phyloP scores from a whole-genome alignment of 306 rosid genomes.

The Sindora glabra region DNA sequence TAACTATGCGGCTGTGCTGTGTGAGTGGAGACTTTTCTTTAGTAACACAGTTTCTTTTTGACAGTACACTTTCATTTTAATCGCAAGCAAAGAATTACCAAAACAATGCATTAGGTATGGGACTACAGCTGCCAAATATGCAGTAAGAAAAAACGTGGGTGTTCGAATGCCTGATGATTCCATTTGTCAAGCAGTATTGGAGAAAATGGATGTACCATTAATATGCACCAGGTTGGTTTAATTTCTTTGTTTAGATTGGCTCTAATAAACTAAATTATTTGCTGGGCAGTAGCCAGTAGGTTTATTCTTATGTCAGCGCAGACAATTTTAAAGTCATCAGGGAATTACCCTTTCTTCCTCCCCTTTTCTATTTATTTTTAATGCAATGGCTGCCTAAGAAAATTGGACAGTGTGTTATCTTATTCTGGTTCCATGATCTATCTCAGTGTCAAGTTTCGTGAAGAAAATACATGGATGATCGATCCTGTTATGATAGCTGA shows the following conservation, averaged over 20 bases:
- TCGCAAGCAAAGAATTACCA: conserved; percentile 86
- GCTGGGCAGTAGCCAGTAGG: conserved; percentile 1
- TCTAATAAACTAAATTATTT: neutral
- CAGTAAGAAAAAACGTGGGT: conserved; percentile 75
- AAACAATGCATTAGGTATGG: conserved; percentile 79
- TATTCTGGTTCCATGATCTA: neutral
- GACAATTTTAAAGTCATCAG: neutral
- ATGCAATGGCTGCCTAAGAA: neutral
- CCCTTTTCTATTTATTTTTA: no score
- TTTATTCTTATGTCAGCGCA: neutral
- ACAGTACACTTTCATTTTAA: conserved; percentile 91
- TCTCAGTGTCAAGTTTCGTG: conserved; percentile 67
- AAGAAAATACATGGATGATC: conserved; percentile 76
- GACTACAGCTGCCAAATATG: conserved; percentile 58
- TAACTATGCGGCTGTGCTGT: neutral
- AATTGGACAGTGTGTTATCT: neutral
- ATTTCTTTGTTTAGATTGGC: neutral
- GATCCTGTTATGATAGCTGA: conserved; percentile 89
- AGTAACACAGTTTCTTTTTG: conserved; percentile 26
- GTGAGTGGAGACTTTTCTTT: conserved; percentile 3
- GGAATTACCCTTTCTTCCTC: neutral
- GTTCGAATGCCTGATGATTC: conserved; percentile 86
- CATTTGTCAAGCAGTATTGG: conserved; percentile 73
- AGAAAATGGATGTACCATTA: conserved; percentile 73
- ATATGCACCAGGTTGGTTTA: conserved; percentile 69